phyloP scores from a whole-genome alignment of 1,284 basidiomycete species.

The Grifola frondosa region DNA sequence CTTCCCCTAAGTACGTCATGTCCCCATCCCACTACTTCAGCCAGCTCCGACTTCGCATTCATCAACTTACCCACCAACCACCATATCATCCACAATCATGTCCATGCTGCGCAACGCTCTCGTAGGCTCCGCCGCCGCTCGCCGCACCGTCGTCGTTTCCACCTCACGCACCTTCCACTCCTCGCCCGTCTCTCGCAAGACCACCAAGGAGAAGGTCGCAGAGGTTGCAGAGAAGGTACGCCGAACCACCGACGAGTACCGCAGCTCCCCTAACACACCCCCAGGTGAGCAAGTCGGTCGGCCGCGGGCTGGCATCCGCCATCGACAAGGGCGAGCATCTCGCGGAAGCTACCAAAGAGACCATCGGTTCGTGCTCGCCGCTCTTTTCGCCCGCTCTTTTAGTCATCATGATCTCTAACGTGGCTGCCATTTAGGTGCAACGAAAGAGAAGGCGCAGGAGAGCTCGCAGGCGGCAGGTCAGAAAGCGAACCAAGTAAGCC shows the following conservation, averaged over 20 bases:
- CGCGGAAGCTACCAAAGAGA: slow-evolving; percentile 54
- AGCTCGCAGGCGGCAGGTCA: slow-evolving; percentile 36
- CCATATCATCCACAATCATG: slow-evolving; percentile 13
- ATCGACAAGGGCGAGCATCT: slow-evolving; percentile 64
- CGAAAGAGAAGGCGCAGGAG: slow-evolving; percentile 38
- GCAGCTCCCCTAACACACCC: not conserved
- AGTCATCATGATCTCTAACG: slow-evolving; percentile 20
- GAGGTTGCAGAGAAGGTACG: slow-evolving; percentile 59
- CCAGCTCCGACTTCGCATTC: too few relatives aligned
- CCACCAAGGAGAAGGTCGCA: slow-evolving; percentile 60
- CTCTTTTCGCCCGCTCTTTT: not conserved
- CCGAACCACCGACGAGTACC: not conserved
- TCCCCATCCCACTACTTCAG: too few relatives aligned
- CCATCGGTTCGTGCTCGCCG: slow-evolving; percentile 42
- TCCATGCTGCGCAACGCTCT: slow-evolving; percentile 26
- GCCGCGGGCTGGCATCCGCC: slow-evolving; percentile 57
- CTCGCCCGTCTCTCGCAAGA: slow-evolving; percentile 47
- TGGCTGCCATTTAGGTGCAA: slow-evolving; percentile 13
- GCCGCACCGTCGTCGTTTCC: slow-evolving; percentile 17
- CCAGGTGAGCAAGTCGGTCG: slow-evolving; percentile 64
- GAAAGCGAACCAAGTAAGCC: slow-evolving; percentile 45
- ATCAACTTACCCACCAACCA: not conserved
- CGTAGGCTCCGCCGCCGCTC: slow-evolving; percentile 14
- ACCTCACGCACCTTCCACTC: slow-evolving; percentile 44
- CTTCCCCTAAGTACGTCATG: too few relatives aligned